Conservation (phyloP, 176 grass and related monocot species). For the Oryza meridionalis region DNA sequence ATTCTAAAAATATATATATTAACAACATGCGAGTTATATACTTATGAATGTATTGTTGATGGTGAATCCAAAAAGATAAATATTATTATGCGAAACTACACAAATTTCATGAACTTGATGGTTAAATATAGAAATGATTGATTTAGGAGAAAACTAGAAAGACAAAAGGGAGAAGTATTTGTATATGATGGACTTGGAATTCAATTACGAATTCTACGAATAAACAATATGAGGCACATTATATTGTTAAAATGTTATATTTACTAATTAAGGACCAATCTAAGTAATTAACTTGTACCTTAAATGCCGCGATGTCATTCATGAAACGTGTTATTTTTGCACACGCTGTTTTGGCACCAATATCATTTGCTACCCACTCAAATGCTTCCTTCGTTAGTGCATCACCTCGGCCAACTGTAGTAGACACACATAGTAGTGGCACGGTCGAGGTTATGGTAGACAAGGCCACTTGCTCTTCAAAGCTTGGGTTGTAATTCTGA, state of each 20-base stretch:
- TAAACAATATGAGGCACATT: neutral
- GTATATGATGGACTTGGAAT: too few relatives aligned
- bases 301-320: constrained; percentile 40
- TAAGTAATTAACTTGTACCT: constrained; percentile 14
- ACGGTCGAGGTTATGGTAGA: neutral
- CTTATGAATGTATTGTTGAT: too few relatives aligned
- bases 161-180: too few relatives aligned
- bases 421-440: neutral
- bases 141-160: too few relatives aligned
- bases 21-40: too few relatives aligned
- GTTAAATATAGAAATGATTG: too few relatives aligned
- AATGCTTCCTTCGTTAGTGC: constrained; percentile 10
- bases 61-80: too few relatives aligned
- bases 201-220: too few relatives aligned
- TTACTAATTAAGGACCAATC: too few relatives aligned
- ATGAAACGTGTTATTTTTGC: constrained; percentile 27
- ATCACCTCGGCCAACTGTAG: constrained; percentile 14
- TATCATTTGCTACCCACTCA: neutral
- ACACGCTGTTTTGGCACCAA: neutral
- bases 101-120: too few relatives aligned
- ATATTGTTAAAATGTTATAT: neutral
- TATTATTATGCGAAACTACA: too few relatives aligned
- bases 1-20: too few relatives aligned
- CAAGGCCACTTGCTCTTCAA: neutral
- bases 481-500: neutral